Conservation (phyloP, 306 rosid genomes). For the Vicia villosa region DNA sequence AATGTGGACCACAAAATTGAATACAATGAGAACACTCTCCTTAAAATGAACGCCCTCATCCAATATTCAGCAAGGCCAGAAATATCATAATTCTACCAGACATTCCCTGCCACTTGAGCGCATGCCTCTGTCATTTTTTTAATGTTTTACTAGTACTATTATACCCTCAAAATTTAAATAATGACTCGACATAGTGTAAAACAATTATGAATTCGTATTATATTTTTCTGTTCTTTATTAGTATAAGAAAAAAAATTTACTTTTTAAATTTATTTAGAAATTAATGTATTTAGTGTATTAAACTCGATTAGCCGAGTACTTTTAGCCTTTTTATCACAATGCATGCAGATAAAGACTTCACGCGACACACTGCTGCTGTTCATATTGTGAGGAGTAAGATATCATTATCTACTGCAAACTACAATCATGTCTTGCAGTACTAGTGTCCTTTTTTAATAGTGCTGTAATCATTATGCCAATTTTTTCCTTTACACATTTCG, state of each 20-base stretch:
- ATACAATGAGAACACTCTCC: conserved; percentile 9
- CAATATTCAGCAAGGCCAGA: not conserved
- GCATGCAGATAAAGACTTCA: conserved; percentile 34
- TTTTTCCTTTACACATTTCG: no score
- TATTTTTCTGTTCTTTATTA: no score
- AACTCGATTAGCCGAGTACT: not conserved
- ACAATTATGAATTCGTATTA: conserved; percentile 26
- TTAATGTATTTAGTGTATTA: no score
- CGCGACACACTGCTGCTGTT: not conserved
- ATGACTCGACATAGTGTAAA: conserved; percentile 5
- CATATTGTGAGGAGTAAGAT: not conserved
- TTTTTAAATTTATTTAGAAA: no score
- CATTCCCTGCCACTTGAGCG: conserved; percentile 24
- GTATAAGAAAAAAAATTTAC: no score
- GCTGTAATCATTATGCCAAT: no score
- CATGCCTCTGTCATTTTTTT: conserved; percentile 1
- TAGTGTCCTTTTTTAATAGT: not conserved
- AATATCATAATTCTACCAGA: conserved; percentile 26
- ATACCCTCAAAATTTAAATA: not conserved
- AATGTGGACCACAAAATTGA: conserved; percentile 31
- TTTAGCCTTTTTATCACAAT: not conserved
- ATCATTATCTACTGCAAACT: not conserved
- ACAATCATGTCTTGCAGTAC: conserved; percentile 26
- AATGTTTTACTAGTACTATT: no score
- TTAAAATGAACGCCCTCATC: not conserved